Base-by-base conservation (phyloP, 352 stramenopile species). In the Lagenidium giganteum region DNA sequence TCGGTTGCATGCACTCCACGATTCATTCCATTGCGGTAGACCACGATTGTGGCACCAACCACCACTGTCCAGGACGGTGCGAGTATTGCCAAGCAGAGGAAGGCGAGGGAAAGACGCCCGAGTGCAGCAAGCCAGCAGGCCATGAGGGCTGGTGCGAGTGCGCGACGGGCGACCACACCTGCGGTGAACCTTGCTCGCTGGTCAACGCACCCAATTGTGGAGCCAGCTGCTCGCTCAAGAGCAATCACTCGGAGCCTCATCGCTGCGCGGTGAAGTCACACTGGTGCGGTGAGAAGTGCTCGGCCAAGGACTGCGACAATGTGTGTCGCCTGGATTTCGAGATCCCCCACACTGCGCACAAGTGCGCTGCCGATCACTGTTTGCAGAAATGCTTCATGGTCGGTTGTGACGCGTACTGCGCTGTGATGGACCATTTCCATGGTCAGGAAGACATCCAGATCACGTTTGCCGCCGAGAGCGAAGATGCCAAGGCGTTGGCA, bases 91-190 rank as follows among this genome's bases (percentile, higher is more conserved):
- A 67, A 3, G 50, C 34, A 12, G 52, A 29, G 14, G 60, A 54
- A 5, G 29, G 49, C 1, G 49, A 20, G 0, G 57, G 43, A 0
- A 70, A 69, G 20, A 65, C 58, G 7, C 67, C 70, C 8, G 30
- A 35, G 1, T 92, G 80, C 22, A 30, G 42, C 1, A 81, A 79
- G 45, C 62, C 67, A 50, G 61, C 74, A 36, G 74, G 80, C 1
- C 80, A 92, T 34, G 65, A 76, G 42, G 80, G 77, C 4, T 59
- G 51, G 26, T 92, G 80, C 37, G 79, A 89, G 16, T 89, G 80
- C 33, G 38, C 30, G 2, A 35, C 63, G 17, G 72, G 73, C 13
- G 70, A 85, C 43, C 80, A 92, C 52, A 88, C 80, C 3, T 92
- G 80, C 23, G 55, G 64, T 0, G 5, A 41, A 33, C 46, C 58